Evolutionary conservation across 1,284 basidiomycete genomes (phyloP).

Genomic region (Vanrija sp.): DNA sequence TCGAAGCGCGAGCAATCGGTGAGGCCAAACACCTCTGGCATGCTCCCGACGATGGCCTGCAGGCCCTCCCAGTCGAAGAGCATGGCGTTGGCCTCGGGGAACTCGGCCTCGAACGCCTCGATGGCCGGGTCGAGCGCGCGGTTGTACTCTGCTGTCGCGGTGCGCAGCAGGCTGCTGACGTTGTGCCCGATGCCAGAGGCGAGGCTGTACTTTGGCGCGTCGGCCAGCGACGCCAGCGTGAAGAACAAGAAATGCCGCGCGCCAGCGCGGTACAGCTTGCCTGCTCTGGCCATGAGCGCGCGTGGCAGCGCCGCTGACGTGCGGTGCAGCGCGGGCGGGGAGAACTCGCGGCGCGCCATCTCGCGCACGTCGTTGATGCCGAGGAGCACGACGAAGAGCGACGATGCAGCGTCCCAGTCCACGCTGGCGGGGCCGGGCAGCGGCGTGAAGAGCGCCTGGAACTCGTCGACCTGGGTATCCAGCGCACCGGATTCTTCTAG

Average conservation of each 20-base stretch:
- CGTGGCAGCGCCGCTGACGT: neutral
- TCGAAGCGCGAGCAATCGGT: neutral
- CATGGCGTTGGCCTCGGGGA: neutral
- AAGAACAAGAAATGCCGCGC: constrained; percentile 2
- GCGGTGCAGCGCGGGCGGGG: neutral
- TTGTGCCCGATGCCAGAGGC: constrained; percentile 2
- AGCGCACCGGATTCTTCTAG: constrained; percentile 16
- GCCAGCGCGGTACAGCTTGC: neutral
- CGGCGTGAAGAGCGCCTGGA: constrained; percentile 20
- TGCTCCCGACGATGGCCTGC: neutral
- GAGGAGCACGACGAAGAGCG: constrained; percentile 22
- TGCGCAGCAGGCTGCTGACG: neutral
- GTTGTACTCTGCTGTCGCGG: neutral
- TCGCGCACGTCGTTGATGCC: constrained; percentile 23
- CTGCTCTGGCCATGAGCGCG: neutral
- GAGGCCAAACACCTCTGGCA: neutral
- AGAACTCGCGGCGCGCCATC: constrained; percentile 5
- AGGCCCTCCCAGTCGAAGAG: neutral
- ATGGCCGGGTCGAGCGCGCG: neutral
- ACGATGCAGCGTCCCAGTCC: constrained; percentile 18
- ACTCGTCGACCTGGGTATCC: constrained; percentile 19
- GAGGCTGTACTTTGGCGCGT: constrained; percentile 1
- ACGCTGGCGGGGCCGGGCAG: constrained; percentile 15
- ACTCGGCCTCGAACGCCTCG: neutral
- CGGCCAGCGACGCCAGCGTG: neutral